These are phyloP conservation scores for Tagetes erecta DNA, from an alignment of 129 eudicot species.

Conservation along the genomic window DNA sequence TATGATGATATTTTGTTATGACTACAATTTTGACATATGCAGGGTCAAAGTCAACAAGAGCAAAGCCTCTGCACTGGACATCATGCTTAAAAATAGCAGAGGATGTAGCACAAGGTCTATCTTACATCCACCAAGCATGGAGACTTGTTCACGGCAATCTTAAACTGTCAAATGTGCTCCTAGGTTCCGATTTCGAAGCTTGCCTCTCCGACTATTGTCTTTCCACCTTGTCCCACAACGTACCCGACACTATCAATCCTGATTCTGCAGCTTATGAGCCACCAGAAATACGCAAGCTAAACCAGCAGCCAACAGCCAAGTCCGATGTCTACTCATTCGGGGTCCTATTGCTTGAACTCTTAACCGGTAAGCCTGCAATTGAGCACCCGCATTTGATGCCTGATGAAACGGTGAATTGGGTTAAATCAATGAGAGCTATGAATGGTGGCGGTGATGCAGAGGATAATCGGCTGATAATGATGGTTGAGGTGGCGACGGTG, in stretches of 20 bases:
- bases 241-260: not conserved
- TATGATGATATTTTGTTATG: not conserved
- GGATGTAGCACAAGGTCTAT: conserved; percentile 83
- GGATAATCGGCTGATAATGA: conserved; percentile 63
- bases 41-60: conserved; percentile 88
- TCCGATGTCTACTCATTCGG: conserved; percentile 90
- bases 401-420: conserved; percentile 66
- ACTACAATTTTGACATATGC: conserved; percentile 14
- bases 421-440: conserved; percentile 49
- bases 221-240: conserved; percentile 37
- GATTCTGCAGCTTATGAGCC: conserved; percentile 58
- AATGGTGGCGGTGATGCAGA: conserved; percentile 49
- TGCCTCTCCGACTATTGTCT: conserved; percentile 91
- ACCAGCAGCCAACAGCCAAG: conserved; percentile 59
- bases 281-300: conserved; percentile 65
- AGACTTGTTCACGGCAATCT: conserved; percentile 89
- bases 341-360: conserved; percentile 67
- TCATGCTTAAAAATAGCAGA: conserved; percentile 92
- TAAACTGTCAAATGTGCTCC: conserved; percentile 80
- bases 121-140: conserved; percentile 98
- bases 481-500: conserved; percentile 79
- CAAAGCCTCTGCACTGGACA: conserved; percentile 94
- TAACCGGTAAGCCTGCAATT: conserved; percentile 65
- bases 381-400: conserved; percentile 69
- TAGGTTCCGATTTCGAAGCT: conserved; percentile 89